A percentile compares a stretch with the other conserved stretches of the same genome.
Evolutionary conservation across 2,329 filamentous ascomycete species (phyloP).

Genomic region (Biscogniauxia marginata): DNA sequence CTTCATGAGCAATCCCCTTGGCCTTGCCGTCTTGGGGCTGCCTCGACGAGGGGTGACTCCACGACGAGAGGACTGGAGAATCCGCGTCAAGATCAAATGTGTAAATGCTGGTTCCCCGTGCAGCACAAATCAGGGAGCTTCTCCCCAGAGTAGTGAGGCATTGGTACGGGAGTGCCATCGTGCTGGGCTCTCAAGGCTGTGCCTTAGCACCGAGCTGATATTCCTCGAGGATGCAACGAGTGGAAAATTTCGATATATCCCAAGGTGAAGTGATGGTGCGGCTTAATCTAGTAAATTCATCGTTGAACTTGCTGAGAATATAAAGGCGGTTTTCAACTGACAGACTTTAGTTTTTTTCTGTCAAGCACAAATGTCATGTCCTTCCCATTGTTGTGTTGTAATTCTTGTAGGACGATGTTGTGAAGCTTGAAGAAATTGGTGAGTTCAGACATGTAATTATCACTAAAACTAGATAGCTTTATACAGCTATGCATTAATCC

Average conservation of each 20-base stretch:
- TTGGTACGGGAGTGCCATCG: slow-evolving; percentile 56
- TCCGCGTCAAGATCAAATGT: slow-evolving; percentile 52
- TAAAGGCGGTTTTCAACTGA: too few species aligned
- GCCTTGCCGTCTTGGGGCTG: slow-evolving; percentile 6
- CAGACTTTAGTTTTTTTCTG: too few species aligned
- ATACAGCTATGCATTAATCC: too few species aligned
- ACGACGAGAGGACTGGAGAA: slow-evolving; percentile 23
- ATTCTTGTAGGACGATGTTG: too few species aligned
- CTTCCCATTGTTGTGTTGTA: too few species aligned
- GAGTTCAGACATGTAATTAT: too few species aligned
- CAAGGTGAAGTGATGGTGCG: background rate
- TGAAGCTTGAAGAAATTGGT: too few species aligned
- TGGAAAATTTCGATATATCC: background rate
- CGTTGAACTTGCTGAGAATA: background rate
- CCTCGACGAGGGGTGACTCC: slow-evolving; percentile 25
- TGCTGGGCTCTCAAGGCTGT: background rate
- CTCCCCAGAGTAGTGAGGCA: slow-evolving; percentile 54
- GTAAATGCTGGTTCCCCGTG: slow-evolving; percentile 70
- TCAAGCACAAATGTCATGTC: too few species aligned
- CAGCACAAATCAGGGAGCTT: slow-evolving; percentile 61
- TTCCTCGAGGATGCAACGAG: background rate
- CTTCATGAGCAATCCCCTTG: slow-evolving; percentile 5
- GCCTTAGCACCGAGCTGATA: background rate
- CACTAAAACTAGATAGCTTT: too few species aligned
- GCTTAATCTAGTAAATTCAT: background rate